Evolutionary conservation across 768 basidiomycete species (phyloP), one percentile per base, ranked within the genome.

Genomic region (Serpula lacrymans): DNA sequence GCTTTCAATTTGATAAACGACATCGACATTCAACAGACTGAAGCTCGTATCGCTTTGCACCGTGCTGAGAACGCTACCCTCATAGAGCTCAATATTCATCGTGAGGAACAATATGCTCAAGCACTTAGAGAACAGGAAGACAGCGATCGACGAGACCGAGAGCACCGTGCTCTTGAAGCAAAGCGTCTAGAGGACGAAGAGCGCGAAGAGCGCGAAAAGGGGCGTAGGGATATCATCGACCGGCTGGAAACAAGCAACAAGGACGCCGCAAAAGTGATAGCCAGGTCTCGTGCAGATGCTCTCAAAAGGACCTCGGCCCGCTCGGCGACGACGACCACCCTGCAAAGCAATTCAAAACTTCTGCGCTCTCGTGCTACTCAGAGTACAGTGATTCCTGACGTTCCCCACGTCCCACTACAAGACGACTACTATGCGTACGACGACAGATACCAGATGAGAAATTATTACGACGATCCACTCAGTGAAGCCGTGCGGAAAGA

Each of bases 1-100:
- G 94, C 90, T 5, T 97, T 95, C 70, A 97, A 98, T 60, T 81
- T 98, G 24, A 92, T 97, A 41, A 84, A 96, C 48, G 87, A 90
- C 21, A 76, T 94, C 32, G 84, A 96, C 43, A 58, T 91, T 16
- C 60, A 75, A 5, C 71, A 80, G 51, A 97, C 93, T 0, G 93
- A 98, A 66, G 79, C 78, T 6, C 81, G 88, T 14, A 87, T 99
- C 47, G 74, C 77, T 2, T 72, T 74, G 30, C 90, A 88, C 60
- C 82, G 84, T 29, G 75, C 72, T 18, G 84, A 88, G 52, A 97
- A 97, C 54, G 84, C 86, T 2, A 76, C 80, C 0, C 67, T 85
- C 18, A 97, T 91, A 37, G 84, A 88, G 47, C 74, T 85, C 36
- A 98, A 98, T 62, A 61, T 80, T 21, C 84, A 88, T 51, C 79